These are phyloP conservation scores for Digitaria exilis DNA, from an alignment of 202 grass and related monocot genomes.

Conservation along the genomic window DNA sequence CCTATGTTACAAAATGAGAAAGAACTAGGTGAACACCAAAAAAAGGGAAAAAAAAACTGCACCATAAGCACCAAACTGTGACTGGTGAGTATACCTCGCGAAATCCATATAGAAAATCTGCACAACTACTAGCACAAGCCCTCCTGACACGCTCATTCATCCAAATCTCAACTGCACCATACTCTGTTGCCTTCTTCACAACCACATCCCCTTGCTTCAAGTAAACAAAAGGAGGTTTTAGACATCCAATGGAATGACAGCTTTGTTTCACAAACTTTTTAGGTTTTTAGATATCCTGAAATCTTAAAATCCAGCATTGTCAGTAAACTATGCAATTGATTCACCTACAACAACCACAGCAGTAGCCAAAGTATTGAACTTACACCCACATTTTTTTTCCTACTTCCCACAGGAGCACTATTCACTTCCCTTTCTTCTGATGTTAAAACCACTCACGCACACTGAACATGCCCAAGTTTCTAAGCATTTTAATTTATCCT, in stretches of 20 bases:
- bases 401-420: neutral
- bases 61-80: slow-evolving; percentile 24
- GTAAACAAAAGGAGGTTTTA: slow-evolving; percentile 21
- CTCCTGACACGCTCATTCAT: slow-evolving; percentile 96
- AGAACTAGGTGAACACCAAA: neutral
- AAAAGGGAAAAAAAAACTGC: neutral
- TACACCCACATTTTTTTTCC: neutral
- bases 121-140: slow-evolving; percentile 82
- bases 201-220: slow-evolving; percentile 87
- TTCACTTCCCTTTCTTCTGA: too few relatives aligned
- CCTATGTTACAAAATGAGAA: neutral
- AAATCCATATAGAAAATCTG: slow-evolving; percentile 94
- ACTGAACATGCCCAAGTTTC: neutral
- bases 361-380: neutral
- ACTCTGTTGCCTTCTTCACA: slow-evolving; percentile 97
- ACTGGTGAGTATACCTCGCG: slow-evolving; percentile 58
- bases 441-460: neutral
- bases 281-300: neutral
- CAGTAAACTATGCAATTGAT: neutral
- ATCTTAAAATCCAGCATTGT: neutral
- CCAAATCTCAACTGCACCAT: slow-evolving; percentile 96
- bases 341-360: neutral
- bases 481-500: neutral
- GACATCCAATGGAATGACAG: neutral
- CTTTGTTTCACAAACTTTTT: slow-evolving; percentile 3